These are phyloP conservation scores for Paramecium biaurelia DNA, from an alignment of 73 alveolate species.

Conservation along the genomic window DNA sequence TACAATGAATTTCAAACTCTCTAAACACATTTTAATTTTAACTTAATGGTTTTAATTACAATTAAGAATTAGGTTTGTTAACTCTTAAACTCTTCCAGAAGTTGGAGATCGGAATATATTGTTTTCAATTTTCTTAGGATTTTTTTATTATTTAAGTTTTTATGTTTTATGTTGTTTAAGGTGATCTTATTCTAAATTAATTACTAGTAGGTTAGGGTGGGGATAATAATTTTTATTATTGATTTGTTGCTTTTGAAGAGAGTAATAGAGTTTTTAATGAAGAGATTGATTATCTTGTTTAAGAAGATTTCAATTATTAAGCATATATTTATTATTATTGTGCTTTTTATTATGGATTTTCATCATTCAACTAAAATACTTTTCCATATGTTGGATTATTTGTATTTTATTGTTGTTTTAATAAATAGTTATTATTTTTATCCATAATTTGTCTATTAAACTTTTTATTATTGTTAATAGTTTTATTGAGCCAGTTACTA, in stretches of 20 bases:
- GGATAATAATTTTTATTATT: neutral
- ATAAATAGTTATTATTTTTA: no score
- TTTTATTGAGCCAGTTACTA: neutral
- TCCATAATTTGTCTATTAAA: neutral
- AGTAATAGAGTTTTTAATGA: neutral
- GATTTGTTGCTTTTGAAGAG: neutral
- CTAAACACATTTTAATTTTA: neutral
- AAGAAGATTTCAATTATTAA: neutral
- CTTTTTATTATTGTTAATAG: neutral
- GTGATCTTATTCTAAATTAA: constrained; percentile 5
- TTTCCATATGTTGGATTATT: neutral
- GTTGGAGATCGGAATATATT: constrained; percentile 3
- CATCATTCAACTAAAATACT: neutral
- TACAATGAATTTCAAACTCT: neutral
- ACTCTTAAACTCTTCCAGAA: neutral
- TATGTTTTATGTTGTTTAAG: neutral
- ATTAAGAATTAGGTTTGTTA: neutral
- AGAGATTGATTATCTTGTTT: neutral
- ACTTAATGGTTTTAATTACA: neutral
- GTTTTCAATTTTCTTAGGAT: neutral
- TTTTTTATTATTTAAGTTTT: neutral
- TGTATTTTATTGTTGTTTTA: neutral
- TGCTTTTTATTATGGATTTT: neutral
- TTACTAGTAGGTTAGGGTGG: neutral
- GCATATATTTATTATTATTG: neutral